A percentile compares a stretch with the other conserved stretches of the same genome.
Evolutionary conservation across 768 basidiomycete genomes (phyloP).

Genomic region (Xerocomellus dryophilus): DNA sequence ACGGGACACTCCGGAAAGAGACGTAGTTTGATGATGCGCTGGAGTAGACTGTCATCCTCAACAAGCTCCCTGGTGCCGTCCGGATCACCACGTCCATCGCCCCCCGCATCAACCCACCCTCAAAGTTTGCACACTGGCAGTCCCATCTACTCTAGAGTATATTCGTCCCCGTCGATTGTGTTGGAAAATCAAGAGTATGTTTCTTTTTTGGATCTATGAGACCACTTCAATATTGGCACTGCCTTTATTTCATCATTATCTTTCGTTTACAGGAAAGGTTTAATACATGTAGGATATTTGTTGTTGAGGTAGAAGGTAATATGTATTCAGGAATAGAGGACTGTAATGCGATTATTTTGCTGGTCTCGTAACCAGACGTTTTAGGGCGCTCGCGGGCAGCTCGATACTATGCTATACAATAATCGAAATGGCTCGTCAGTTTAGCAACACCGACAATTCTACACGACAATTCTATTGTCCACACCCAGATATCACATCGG

Average conservation of each 20-base stretch:
- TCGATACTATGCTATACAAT: too few species aligned
- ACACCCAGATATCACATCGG: too few species aligned
- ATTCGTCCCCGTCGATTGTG: background rate
- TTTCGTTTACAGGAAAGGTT: background rate
- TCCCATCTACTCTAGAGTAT: background rate
- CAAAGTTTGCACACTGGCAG: background rate
- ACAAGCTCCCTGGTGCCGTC: background rate
- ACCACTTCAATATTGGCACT: background rate
- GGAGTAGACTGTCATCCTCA: background rate
- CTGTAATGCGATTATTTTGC: background rate
- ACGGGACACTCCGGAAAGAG: background rate
- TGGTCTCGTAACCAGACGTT: too few species aligned
- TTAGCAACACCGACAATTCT: too few species aligned
- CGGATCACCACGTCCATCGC: background rate
- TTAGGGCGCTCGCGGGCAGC: too few species aligned
- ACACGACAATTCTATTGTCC: too few species aligned
- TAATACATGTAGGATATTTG: background rate
- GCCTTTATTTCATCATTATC: background rate
- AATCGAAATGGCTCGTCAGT: too few species aligned
- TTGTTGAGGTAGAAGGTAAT: background rate
- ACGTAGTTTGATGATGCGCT: background rate
- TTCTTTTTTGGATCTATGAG: conserved; percentile 27
- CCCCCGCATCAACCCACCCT: background rate
- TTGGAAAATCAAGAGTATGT: conserved; percentile 21
- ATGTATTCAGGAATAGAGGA: background rate